These are phyloP conservation scores for Apiospora hydei DNA, from an alignment of 2,329 filamentous ascomycete species.

Conservation along the genomic window DNA sequence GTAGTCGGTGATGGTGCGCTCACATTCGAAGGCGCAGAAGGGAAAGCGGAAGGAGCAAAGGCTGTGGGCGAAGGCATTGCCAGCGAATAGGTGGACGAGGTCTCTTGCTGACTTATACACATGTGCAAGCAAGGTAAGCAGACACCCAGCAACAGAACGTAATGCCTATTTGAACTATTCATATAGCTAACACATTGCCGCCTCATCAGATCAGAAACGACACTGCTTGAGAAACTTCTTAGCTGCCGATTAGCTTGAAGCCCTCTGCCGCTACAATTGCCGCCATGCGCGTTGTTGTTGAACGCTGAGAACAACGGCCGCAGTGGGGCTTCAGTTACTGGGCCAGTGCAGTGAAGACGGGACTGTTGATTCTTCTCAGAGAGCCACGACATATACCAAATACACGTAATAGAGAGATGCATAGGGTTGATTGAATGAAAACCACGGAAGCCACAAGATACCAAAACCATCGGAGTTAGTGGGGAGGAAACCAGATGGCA, in stretches of 20 bases:
- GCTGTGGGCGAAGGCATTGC: slow-evolving; percentile 3
- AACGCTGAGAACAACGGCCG: not conserved
- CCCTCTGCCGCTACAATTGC: not conserved
- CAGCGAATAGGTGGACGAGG: not conserved
- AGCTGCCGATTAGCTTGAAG: not conserved
- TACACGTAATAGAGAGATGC: slow-evolving; percentile 6
- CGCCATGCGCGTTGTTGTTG: not conserved
- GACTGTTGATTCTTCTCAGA: not conserved
- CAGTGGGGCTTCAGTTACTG: not conserved
- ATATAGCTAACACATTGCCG: not conserved
- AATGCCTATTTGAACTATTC: no score
- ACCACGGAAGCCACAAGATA: not conserved
- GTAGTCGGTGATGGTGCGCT: slow-evolving; percentile 54
- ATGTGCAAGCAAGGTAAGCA: not conserved
- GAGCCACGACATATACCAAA: not conserved
- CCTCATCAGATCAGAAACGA: not conserved
- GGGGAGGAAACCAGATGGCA: not conserved
- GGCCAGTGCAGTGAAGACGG: not conserved
- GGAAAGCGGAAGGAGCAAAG: slow-evolving; percentile 27
- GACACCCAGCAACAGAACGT: no score
- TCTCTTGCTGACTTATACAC: not conserved
- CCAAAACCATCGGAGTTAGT: slow-evolving; percentile 9
- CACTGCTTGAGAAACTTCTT: not conserved
- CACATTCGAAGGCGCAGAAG: slow-evolving; percentile 45
- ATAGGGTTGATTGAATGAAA: not conserved